Conservation (phyloP, 305 asterid species). For the Plantago coronopus region DNA sequence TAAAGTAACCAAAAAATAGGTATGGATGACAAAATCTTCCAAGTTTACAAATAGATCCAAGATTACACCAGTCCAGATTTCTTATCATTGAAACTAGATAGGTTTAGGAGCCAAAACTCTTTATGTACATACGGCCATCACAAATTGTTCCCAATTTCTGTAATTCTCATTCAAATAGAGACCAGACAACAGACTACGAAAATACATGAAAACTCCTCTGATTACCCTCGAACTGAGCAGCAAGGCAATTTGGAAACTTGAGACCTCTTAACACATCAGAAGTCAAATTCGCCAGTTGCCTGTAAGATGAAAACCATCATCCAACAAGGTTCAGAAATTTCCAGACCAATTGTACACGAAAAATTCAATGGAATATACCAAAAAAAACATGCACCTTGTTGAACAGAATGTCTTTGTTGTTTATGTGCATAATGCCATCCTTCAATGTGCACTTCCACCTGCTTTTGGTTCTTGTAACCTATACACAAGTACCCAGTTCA, state of each 20-base stretch:
- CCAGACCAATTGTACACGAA: background rate
- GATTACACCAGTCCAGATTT: conserved; percentile 3
- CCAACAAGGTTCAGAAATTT: conserved; percentile 3
- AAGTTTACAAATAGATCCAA: conserved; percentile 7
- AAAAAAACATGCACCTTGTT: conserved; percentile 54
- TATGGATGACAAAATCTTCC: conserved; percentile 2
- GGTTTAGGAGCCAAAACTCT: conserved; percentile 30
- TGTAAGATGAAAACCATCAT: conserved; percentile 27
- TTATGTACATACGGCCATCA: conserved; percentile 37
- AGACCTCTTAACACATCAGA: conserved; percentile 41
- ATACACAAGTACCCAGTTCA: conserved; percentile 13
- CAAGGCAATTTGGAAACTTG: conserved; percentile 14
- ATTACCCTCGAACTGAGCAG: conserved; percentile 23
- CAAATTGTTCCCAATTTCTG: conserved; percentile 25
- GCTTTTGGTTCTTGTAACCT: conserved; percentile 98
- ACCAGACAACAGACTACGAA: conserved; percentile 21
- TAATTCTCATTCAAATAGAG: conserved; percentile 27
- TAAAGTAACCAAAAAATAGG: background rate
- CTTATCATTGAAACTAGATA: conserved; percentile 17
- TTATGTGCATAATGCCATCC: conserved; percentile 97
- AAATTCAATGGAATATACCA: background rate
- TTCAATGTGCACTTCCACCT: conserved; percentile 96
- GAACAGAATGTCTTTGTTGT: conserved; percentile 85
- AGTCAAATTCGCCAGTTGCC: conserved; percentile 90
- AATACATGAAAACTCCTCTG: conserved; percentile 22